Percentiles rank a stretch among this genome's conserved stretches.
These are phyloP conservation scores for Carex littledalei DNA, from an alignment of 176 grass and related monocot species.

Conservation along the genomic window DNA sequence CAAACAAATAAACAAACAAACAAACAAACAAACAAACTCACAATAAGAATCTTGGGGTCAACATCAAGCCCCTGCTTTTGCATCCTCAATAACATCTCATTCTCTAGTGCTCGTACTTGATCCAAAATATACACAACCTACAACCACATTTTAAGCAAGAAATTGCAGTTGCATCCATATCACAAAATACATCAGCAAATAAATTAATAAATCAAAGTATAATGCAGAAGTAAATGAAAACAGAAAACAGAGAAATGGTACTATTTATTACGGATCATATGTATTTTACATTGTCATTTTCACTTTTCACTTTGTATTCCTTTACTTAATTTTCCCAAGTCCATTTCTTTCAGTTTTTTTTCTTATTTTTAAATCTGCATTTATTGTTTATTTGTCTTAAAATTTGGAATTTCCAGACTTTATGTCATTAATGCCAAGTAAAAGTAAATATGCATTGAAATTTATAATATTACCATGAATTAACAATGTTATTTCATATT, in stretches of 20 bases:
- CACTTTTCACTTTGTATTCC: background rate
- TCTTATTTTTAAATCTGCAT: background rate
- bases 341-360: background rate
- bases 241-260: background rate
- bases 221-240: background rate
- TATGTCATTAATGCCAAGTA: background rate
- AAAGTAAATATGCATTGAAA: constrained; percentile 6
- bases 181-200: background rate
- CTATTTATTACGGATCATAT: background rate
- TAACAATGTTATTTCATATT: background rate
- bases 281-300: background rate
- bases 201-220: background rate
- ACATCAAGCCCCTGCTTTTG: constrained; percentile 79
- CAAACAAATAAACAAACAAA: no score
- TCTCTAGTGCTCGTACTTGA: constrained; percentile 89
- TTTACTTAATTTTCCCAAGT: background rate
- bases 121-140: constrained; percentile 98
- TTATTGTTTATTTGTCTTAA: background rate
- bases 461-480: background rate
- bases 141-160: background rate
- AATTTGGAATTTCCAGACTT: background rate
- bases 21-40: constrained; percentile 43
- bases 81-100: constrained; percentile 89
- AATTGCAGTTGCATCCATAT: background rate
- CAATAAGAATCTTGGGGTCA: constrained; percentile 83